A percentile compares a stretch with the other conserved stretches of the same genome.
These are phyloP conservation scores for Crithidia bombi DNA, from an alignment of 208 protist genomes.

Conservation along the genomic window DNA sequence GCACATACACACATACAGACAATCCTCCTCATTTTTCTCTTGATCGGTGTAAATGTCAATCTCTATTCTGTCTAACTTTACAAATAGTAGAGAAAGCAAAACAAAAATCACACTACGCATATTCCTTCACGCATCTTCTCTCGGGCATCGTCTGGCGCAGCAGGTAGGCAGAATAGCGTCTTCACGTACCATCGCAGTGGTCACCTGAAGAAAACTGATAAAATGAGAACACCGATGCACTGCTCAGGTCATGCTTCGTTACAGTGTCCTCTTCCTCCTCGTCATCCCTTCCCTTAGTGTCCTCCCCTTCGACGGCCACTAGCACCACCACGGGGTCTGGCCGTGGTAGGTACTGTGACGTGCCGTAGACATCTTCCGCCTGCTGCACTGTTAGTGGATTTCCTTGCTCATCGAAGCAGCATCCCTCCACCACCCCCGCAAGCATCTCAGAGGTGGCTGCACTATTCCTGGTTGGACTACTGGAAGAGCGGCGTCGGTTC, in stretches of 20 bases:
- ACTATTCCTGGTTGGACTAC: no score
- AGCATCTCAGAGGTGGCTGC: neutral
- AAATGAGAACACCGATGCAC: neutral
- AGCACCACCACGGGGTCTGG: neutral
- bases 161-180: neutral
- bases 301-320: neutral
- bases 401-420: slow-evolving; percentile 8
- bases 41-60: no score
- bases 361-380: slow-evolving; percentile 1
- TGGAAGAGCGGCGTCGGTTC: neutral
- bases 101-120: neutral
- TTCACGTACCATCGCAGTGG: neutral
- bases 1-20: neutral
- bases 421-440: neutral
- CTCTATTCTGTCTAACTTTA: no score
- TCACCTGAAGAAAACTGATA: neutral
- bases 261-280: no score
- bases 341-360: neutral
- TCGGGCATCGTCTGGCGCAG: no score
- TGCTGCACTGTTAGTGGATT: slow-evolving; percentile 3
- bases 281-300: neutral
- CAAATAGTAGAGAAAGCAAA: neutral
- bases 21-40: no score
- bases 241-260: neutral
- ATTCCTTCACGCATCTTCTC: no score